Evolutionary conservation across 495 filamentous ascomycete species (phyloP).

Genomic region (Talaromyces adpressus): DNA sequence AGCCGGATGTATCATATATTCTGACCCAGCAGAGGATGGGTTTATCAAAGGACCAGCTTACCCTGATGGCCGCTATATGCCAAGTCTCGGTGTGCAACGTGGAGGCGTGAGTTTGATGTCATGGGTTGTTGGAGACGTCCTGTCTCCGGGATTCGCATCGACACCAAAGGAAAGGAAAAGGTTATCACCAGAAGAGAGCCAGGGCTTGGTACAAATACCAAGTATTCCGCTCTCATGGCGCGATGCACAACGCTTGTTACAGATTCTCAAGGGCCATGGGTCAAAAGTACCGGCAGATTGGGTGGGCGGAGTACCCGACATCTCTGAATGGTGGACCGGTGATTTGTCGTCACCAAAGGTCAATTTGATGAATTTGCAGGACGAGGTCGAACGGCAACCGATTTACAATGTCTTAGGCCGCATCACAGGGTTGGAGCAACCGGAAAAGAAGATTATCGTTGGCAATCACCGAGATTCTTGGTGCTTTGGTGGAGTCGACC

Average conservation of each 20-base stretch:
- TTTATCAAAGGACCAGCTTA: constrained; percentile 61
- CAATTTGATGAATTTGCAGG: constrained; percentile 80
- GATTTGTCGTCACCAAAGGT: constrained; percentile 68
- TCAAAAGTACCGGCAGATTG: constrained; percentile 62
- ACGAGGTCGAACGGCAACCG: constrained; percentile 70
- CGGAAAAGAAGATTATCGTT: constrained; percentile 78
- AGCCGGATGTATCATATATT: constrained; percentile 84
- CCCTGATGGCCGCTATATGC: constrained; percentile 71
- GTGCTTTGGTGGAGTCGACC: constrained; percentile 81
- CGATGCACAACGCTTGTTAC: constrained; percentile 74
- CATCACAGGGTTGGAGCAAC: constrained; percentile 75
- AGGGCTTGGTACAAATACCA: constrained; percentile 73
- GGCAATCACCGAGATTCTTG: constrained; percentile 93
- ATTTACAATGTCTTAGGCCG: constrained; percentile 87
- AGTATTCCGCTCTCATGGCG: constrained; percentile 83
- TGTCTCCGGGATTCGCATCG: constrained; percentile 82
- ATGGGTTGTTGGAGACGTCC: constrained; percentile 77
- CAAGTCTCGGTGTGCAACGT: constrained; percentile 71
- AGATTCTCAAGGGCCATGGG: constrained; percentile 71
- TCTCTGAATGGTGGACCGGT: constrained; percentile 79
- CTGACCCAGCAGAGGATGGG: constrained; percentile 76
- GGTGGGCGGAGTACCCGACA: constrained; percentile 65
- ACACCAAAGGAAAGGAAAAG: constrained; percentile 55
- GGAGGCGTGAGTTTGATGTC: constrained; percentile 78
- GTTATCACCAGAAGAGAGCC: constrained; percentile 60